Evolutionary conservation across 2,329 filamentous ascomycete genomes (phyloP), one percentile per base, ranked within the genome.

Genomic region (Byssothecium circinans): DNA sequence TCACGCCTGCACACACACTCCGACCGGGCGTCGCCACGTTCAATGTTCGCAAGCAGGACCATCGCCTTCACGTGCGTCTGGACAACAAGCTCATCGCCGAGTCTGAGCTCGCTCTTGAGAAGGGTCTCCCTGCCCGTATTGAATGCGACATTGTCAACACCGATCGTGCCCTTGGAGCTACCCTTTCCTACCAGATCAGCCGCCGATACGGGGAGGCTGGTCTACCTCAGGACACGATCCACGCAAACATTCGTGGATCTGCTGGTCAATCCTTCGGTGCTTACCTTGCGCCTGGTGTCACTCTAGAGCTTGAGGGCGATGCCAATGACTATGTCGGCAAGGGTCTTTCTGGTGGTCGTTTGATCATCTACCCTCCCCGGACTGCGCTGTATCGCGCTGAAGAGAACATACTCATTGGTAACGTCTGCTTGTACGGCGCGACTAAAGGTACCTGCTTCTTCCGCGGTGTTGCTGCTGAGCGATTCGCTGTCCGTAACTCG

Each of bases 71-170:
- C 71, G 85, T 91, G 53, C 89, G 92, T 64, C 81, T 97, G 10
- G 92, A 97, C 72, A 97, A 97, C 78, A 96, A 96, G 79, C 82
- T 97, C 46, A 96, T 96, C 63, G 90, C 91, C 0, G 92, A 97
- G 74, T 91, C 91, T 8, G 92, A 97, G 74, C 79, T 96, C 61
- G 95, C 92, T 32, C 81, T 97, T 11, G 91, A 96, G 74, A 96
- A 95, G 79, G 91, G 92, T 25, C 78, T 96, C 14, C 92, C 92
- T 12, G 94, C 89, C 52, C 83, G 92, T 47, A 94, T 97, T 55
- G 92, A 97, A 76, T 95, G 90, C 61, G 92, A 96, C 64, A 87
- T 97, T 65, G 87, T 96, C 75, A 97, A 97, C 74, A 97, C 92
- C 27, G 92, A 97, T 69, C 89, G 92, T 74, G 89, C 90, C 25